Evolutionary conservation across 345 rosid genomes (phyloP), one percentile per base, ranked within the genome.

Genomic region (Reutealis trisperma): DNA sequence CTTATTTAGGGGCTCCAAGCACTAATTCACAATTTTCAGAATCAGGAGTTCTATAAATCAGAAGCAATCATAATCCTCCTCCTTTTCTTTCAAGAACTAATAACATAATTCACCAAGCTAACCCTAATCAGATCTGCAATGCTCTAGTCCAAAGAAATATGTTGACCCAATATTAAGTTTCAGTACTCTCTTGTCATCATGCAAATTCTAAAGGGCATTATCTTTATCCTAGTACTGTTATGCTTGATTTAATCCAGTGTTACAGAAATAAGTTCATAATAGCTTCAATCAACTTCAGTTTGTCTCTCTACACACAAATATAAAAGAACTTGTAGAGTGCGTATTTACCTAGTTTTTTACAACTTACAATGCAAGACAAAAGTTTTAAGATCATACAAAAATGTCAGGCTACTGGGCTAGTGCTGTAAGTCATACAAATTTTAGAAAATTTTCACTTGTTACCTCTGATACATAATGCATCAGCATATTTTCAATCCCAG

Each of bases 391-490:
- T 47, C 51, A 47, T 2, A 47, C 51, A 47, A 47, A 25, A 45
- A 47, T n/a, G 67, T 58, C 24, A 72, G 10, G 25, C 16, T 19
- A 18, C 11, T 58, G 16, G 10, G 25, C 16, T 19, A 18, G 16
- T 58, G 16, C 1, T 55, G 51, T 71, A 24, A 11, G 25, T 27
- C 10, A 42, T 37, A 54, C 30, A 64, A 14, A 49, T 41, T 15
- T 27, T 21, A 42, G 3, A 57, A 64, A 61, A 14, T 55, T 41
- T 19, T 41, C 57, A 62, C 22, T 78, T 41, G 77, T 83, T 91
- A 96, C 99, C 92, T 96, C 99, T 11, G 98, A 89, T 42, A 96
- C 90, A 77, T 96, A 96, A 84, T 96, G 99, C 99, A 96, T 96
- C 75, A 96, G 84, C 99, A 96, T 96, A 86, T 93, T 96, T 72